Conservation (phyloP, 768 basidiomycete species). For the Lactarius evosmus region DNA sequence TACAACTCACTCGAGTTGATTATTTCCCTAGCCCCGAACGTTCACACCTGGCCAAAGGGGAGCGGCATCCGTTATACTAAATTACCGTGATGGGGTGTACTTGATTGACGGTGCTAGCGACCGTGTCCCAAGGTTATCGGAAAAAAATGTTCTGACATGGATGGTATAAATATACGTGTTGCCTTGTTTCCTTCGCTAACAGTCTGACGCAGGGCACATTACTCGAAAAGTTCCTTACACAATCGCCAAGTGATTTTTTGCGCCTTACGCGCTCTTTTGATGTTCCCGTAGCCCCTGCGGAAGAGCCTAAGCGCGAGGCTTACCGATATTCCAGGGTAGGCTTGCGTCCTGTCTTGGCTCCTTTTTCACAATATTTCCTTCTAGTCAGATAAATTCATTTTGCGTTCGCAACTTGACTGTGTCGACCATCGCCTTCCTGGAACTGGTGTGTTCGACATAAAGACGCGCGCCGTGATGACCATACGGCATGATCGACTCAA, state of each 20-base stretch:
- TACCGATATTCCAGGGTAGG: constrained; percentile 83
- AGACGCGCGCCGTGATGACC: constrained; percentile 83
- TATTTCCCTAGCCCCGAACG: constrained; percentile 42
- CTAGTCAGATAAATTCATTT: constrained; percentile 64
- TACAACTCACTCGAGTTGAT: not conserved
- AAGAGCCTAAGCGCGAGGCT: constrained; percentile 54
- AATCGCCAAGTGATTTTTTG: constrained; percentile 58
- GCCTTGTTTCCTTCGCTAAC: constrained; percentile 1
- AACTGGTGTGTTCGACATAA: constrained; percentile 92
- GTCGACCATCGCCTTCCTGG: constrained; percentile 78
- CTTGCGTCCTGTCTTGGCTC: not conserved
- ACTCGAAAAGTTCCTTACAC: constrained; percentile 84
- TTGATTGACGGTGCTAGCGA: constrained; percentile 55
- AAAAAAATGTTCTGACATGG: constrained; percentile 73
- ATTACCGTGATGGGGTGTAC: constrained; percentile 63
- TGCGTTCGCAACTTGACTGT: constrained; percentile 96
- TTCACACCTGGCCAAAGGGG: constrained; percentile 81
- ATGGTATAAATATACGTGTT: constrained; percentile 44
- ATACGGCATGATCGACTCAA: constrained; percentile 86
- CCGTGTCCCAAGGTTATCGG: constrained; percentile 39
- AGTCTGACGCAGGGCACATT: constrained; percentile 63
- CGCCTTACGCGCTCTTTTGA: constrained; percentile 43
- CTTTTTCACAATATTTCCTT: not conserved
- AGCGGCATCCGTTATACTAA: constrained; percentile 67
- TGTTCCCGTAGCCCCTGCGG: constrained; percentile 32